Base-by-base conservation (phyloP, 129 eudicot species). In the Escallonia rubra region DNA sequence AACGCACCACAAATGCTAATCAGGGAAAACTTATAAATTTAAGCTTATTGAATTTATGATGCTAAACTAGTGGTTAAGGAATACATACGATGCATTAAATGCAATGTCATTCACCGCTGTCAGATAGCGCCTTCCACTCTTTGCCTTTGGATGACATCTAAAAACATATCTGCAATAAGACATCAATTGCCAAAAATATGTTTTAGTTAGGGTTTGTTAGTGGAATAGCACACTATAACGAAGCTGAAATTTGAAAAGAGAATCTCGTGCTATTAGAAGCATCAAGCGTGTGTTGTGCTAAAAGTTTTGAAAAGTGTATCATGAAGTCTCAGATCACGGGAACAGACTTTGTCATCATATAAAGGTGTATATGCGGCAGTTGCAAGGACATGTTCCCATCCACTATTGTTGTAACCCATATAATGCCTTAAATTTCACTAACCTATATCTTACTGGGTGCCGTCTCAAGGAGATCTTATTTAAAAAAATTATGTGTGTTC, bases 51-150 rank as follows among this genome's bases (percentile, higher is more conserved):
- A 38, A 54, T 43, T 45, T 41, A 41, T 49, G 23, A 69, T 23
- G 51, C 41, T 59, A 74, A 67, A 55, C 58, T 46, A 12, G 43
- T 50, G 63, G 46, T 46, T 65, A 53, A 61, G 55, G 41, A 74
- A 64, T n/a, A 77, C 97, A 43, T 94, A 94, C 99, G 70, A 79
- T 72, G 99, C 97, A 55, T 77, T 87, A 76, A 94, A 87, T 65
- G 80, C 85, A 64, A 94, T 85, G 79, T 94, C 97, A 59, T 94
- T 94, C 79, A 94, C 99, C n/a, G 96, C 69, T 11, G 85, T 87
- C 54, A 79, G 75, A 74, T 87, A 79, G 23, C 66, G 71, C 63
- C 74, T 85, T 70, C 90, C 88, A 15, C 75, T 77, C 75, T 74
- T 90, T 71, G 77, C 82, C 72, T 73, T 89, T 58, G 97, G 97